Evolutionary conservation across 2,329 filamentous ascomycete genomes (phyloP).

Genomic region (Drechslera avenae): DNA sequence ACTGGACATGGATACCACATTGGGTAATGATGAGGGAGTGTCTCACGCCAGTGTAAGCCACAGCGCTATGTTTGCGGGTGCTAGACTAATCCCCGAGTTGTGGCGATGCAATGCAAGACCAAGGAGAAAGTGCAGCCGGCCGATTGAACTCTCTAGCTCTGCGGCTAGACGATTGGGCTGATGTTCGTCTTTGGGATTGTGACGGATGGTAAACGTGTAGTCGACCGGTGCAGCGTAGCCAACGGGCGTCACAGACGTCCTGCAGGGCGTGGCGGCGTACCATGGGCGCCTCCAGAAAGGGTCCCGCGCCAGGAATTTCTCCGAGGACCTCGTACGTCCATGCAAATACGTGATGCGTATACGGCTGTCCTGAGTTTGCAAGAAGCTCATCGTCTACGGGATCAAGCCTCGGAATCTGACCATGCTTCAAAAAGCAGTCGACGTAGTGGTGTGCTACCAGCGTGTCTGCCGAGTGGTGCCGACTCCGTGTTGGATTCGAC

Average conservation of each 20-base stretch:
- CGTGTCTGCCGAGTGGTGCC: too few species aligned
- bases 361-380: too few species aligned
- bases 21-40: not conserved
- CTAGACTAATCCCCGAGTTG: not conserved
- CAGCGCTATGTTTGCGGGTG: not conserved
- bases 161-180: not conserved
- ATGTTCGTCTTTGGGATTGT: not conserved
- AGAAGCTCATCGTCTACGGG: not conserved
- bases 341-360: too few species aligned
- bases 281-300: not conserved
- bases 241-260: constrained; percentile 3
- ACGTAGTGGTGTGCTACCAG: too few species aligned
- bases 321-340: not conserved
- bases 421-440: too few species aligned
- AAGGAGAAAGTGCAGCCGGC: not conserved
- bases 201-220: not conserved
- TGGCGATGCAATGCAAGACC: not conserved
- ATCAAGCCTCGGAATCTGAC: too few species aligned
- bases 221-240: not conserved
- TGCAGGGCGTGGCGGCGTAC: constrained; percentile 11
- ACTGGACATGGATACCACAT: constrained; percentile 8
- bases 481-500: not conserved
- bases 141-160: not conserved
- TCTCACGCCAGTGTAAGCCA: not conserved
- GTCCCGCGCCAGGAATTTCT: not conserved